Conservation (phyloP, 2,329 filamentous ascomycete species). For the Microthyrium microscopicum region DNA sequence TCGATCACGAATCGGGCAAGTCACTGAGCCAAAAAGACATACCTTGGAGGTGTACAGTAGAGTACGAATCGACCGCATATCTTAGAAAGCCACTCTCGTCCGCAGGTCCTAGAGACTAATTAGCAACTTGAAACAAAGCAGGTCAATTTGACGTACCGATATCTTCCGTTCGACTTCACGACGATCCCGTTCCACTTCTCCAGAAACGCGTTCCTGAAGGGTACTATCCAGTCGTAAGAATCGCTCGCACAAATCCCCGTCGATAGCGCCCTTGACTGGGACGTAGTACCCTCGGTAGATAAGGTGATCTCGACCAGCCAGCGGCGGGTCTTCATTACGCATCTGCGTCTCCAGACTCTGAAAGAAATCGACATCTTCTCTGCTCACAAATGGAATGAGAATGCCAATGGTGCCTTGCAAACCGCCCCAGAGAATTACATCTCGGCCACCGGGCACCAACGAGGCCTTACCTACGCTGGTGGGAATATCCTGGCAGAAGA, state of each 20-base stretch:
- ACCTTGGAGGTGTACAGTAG: no score
- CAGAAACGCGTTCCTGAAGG: slow-evolving; percentile 90
- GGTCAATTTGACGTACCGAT: slow-evolving; percentile 47
- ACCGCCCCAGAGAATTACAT: slow-evolving; percentile 84
- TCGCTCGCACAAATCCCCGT: slow-evolving; percentile 89
- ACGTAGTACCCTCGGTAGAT: slow-evolving; percentile 94
- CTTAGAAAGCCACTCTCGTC: slow-evolving; percentile 10
- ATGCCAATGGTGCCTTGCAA: slow-evolving; percentile 89
- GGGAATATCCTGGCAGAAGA: slow-evolving; percentile 81
- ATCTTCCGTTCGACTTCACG: slow-evolving; percentile 94
- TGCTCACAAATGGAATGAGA: slow-evolving; percentile 75
- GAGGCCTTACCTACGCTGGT: slow-evolving; percentile 79
- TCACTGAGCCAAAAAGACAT: no score
- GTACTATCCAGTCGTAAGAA: slow-evolving; percentile 72
- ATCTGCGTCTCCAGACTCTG: slow-evolving; percentile 82
- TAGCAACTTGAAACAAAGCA: no score
- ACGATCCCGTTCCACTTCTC: slow-evolving; percentile 76
- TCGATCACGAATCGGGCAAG: no score
- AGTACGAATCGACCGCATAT: no score
- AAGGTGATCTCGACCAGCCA: slow-evolving; percentile 85
- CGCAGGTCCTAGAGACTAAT: slow-evolving; percentile 21
- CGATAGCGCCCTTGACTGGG: slow-evolving; percentile 89
- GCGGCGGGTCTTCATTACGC: slow-evolving; percentile 66
- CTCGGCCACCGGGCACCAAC: slow-evolving; percentile 78
- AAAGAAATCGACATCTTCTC: slow-evolving; percentile 96